Evolutionary conservation across 768 basidiomycete genomes (phyloP).

Genomic region (Tricholoma terreum): DNA sequence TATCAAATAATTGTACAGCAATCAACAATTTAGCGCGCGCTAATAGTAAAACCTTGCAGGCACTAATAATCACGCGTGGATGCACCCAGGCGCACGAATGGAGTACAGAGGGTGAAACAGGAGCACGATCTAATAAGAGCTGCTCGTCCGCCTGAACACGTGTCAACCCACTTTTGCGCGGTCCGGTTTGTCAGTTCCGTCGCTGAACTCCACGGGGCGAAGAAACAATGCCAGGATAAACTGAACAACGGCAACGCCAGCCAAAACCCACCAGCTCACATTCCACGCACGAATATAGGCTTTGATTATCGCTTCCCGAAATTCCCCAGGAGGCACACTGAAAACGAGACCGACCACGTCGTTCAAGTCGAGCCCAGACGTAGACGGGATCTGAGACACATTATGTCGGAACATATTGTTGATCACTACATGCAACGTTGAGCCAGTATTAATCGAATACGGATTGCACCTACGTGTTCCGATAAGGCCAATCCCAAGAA

Average conservation of each 20-base stretch:
- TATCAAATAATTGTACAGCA: too few relatives aligned
- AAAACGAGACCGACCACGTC: constrained; percentile 16
- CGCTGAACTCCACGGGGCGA: constrained; percentile 7
- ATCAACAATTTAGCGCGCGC: too few relatives aligned
- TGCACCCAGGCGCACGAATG: too few relatives aligned
- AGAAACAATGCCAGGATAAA: constrained; percentile 16
- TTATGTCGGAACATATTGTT: constrained; percentile 20
- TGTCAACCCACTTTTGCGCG: background rate
- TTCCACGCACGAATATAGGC: constrained; percentile 21
- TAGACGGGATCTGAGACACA: constrained; percentile 2
- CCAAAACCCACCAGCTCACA: constrained; percentile 16
- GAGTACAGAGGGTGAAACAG: background rate
- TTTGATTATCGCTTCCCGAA: constrained; percentile 8
- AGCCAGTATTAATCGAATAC: background rate
- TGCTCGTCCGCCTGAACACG: background rate
- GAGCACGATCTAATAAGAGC: background rate
- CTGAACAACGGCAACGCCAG: constrained; percentile 19
- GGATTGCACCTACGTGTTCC: constrained; percentile 16
- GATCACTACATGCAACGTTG: constrained; percentile 12
- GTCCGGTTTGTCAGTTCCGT: background rate
- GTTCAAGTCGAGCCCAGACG: constrained; percentile 16
- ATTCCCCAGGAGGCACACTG: constrained; percentile 7
- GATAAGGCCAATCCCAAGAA: constrained; percentile 24
- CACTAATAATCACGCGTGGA: too few relatives aligned
- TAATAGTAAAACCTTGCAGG: too few relatives aligned